Evolutionary conservation across 345 rosid species (phyloP), one percentile per base, ranked within the genome.

Genomic region (Capsella bursapastoris): DNA sequence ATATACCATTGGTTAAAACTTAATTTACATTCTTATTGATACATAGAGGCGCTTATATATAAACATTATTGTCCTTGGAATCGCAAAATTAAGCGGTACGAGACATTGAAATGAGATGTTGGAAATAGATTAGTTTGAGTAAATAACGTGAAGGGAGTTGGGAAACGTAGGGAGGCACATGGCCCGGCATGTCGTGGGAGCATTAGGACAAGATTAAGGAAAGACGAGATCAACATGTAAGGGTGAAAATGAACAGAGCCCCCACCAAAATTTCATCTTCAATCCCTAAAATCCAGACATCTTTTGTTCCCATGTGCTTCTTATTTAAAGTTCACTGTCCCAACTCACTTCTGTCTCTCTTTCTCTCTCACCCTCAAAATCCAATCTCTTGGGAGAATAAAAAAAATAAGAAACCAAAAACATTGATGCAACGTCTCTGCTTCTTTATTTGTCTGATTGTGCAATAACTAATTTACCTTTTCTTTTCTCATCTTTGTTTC

Each of bases 281-380:
- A 81, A 82, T 80, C 85, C 81, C 87, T 81, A 56, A 78, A 22
- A 81, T 57, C 55, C 79, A 78, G 85, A 89, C 89, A 87, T 57
- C 81, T 77, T 82, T 90, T 90, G 91, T 89, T 90, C 86, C 88
- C 97, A 87, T 93, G 92, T 89, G 92, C 83, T 38, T 84, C 37
- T 50, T 82, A 84, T 87, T 86, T 87, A 93, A 85, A 76, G 84
- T 89, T 84, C 82, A 86, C 79, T 86, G 86, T 84, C 93, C 78
- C 84, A 71, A 74, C 78, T 74, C 80, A 66, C 74, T 73, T 22
- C 64, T 47, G 27, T 38, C n/a, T 18, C 4, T 55, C 56, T 49
- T 53, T 29, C 40, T 61, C 68, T 41, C 57, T 41, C 56, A 50
- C 45, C 18, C 49, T 52, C 51, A 67, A 76, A 51, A 70, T 71